Evolutionary conservation across 106 monocot genomes (phyloP).

Genomic region (Allium sativum): DNA sequence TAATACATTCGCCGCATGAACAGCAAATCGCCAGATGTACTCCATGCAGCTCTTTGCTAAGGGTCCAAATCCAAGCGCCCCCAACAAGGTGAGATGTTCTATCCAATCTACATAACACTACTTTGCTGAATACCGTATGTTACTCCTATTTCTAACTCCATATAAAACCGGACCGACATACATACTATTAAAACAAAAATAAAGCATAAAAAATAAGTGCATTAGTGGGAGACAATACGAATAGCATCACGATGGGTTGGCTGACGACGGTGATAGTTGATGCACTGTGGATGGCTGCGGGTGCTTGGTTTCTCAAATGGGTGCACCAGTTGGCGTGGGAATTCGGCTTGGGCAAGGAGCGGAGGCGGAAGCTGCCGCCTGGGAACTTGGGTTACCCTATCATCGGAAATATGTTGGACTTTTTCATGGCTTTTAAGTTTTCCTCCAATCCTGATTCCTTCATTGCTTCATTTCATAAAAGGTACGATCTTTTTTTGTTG

Average conservation of each 20-base stretch:
- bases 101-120: too few species aligned
- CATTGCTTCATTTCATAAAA: constrained; percentile 21
- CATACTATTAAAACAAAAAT: too few species aligned
- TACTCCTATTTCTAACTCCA: too few species aligned
- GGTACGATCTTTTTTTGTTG: constrained; percentile 9
- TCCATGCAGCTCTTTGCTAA: too few species aligned
- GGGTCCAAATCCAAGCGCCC: too few species aligned
- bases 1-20: too few species aligned
- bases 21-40: too few species aligned
- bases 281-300: neutral
- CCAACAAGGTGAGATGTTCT: too few species aligned
- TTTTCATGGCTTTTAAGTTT: constrained; percentile 41
- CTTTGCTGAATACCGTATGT: too few species aligned
- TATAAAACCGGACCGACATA: too few species aligned
- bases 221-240: too few species aligned
- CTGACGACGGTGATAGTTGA: constrained; percentile 1
- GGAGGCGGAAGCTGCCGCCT: constrained; percentile 26
- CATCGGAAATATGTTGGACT: constrained; percentile 46
- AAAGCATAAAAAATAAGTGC: too few species aligned
- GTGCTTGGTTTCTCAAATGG: constrained; percentile 4
- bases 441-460: constrained; percentile 37
- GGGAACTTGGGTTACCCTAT: constrained; percentile 47
- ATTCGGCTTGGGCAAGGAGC: constrained; percentile 12
- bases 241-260: neutral
- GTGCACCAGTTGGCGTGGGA: constrained; percentile 24